Percentiles rank a stretch among this genome's conserved stretches.
Evolutionary conservation across 2,329 filamentous ascomycete genomes (phyloP).

Genomic region (Cladosporium sp.): DNA sequence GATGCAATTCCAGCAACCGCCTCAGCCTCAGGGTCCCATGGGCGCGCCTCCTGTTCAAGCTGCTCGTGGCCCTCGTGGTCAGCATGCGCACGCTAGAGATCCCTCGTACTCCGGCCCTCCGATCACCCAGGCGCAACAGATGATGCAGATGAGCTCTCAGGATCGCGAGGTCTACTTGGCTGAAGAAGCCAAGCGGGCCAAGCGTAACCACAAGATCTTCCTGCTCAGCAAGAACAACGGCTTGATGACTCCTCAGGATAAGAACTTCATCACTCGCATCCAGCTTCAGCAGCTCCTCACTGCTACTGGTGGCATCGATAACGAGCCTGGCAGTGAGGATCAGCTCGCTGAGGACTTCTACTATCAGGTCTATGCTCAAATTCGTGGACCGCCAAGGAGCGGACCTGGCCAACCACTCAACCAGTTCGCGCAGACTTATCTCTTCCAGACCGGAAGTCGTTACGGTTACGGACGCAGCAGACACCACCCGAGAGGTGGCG

Average conservation of each 20-base stretch:
- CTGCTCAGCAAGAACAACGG: slow-evolving; percentile 90
- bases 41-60: slow-evolving; percentile 29
- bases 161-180: slow-evolving; percentile 79
- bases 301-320: slow-evolving; percentile 81
- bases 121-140: slow-evolving; percentile 66
- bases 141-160: slow-evolving; percentile 74
- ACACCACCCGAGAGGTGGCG: slow-evolving; percentile 74
- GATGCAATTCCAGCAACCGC: slow-evolving; percentile 23
- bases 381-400: slow-evolving; percentile 75
- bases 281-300: slow-evolving; percentile 94
- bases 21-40: slow-evolving; percentile 19
- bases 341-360: slow-evolving; percentile 92
- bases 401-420: slow-evolving; percentile 89
- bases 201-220: slow-evolving; percentile 98
- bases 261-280: slow-evolving; percentile 98
- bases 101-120: slow-evolving; percentile 49
- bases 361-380: slow-evolving; percentile 95
- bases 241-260: slow-evolving; percentile 97
- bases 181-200: slow-evolving; percentile 90
- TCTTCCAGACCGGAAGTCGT: slow-evolving; percentile 89
- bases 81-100: slow-evolving; percentile 31
- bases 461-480: slow-evolving; percentile 62
- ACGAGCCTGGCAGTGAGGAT: slow-evolving; percentile 68
- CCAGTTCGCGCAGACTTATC: slow-evolving; percentile 95
- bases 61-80: slow-evolving; percentile 34